Evolutionary conservation across 2,329 filamentous ascomycete genomes (phyloP), one percentile per base, ranked within the genome.

Genomic region (Phaeosphaeriaceae sp.): DNA sequence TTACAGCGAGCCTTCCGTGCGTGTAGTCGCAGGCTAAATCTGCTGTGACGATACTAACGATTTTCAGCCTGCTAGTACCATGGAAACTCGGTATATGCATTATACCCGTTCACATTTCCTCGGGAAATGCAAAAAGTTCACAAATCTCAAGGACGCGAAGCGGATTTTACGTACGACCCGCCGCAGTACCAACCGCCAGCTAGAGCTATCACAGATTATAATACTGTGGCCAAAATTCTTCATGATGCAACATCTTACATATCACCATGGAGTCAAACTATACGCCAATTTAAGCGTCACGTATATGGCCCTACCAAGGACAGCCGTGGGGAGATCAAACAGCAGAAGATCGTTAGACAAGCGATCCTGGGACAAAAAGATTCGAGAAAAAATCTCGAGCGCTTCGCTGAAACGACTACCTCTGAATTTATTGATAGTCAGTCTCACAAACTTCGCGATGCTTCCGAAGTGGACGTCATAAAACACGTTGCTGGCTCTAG

Each of bases 381-480:
- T n/a, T 52, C 40, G 8, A 41, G 56, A 8, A 17, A 36, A 6
- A 45, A 66, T 7, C 55, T 70, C 2, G 54, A 51, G 4, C 48
- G 48, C 16, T 65, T 63, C 50, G 61, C 63, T 29, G 54, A 57
- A 21, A 42, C 51, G 16, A 44, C 47, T 15, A 64, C 64, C 1
- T 61, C 59, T 2, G 61, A 66, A 20, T 50, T 74, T 12, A 51
- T 75, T 15, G 45, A 61, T 6, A 53, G 64, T 35, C 52, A 66
- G 15, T 72, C 60, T 16, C 60, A 64, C 43, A 62, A 64, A 5
- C 54, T 73, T n/a, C 60, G 63, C 6, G 55, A 65, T 21, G 55
- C 54, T 30, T 71, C 67, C 40, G 67, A 73, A 44, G 55, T 74
- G 8, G 72, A 70, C 36, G 47, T 66, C 29, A 54, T 57, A 28